Evolutionary conservation across 169 alveolate genomes (phyloP).

Genomic region (Babesia ovata): DNA sequence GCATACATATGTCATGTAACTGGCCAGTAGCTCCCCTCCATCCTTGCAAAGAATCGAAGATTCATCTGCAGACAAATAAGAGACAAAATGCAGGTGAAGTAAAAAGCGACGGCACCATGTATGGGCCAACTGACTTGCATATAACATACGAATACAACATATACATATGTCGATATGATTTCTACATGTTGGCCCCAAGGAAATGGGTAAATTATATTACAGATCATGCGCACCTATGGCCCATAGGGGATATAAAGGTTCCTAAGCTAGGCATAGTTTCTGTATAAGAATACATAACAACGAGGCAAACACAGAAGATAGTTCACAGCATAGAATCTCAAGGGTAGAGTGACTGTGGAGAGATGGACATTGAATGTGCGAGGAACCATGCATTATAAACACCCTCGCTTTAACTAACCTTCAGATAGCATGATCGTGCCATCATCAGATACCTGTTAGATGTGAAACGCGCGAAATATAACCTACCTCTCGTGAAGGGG

Average conservation of each 20-base stretch:
- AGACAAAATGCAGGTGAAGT: background rate
- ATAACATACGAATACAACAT: too few species aligned
- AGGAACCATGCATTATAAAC: background rate
- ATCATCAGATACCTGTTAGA: background rate
- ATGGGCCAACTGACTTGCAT: background rate
- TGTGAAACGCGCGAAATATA: background rate
- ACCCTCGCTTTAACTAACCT: background rate
- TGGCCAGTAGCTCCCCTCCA: constrained; percentile 16
- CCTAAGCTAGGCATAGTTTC: too few species aligned
- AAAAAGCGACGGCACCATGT: background rate
- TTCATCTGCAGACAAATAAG: constrained; percentile 3
- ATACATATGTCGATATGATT: too few species aligned
- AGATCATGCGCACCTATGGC: too few species aligned
- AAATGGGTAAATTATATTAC: too few species aligned
- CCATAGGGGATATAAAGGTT: too few species aligned
- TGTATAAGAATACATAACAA: too few species aligned
- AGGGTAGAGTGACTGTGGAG: too few species aligned
- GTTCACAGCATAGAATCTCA: too few species aligned
- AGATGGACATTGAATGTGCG: too few species aligned
- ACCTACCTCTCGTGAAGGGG: constrained; percentile 14
- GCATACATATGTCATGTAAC: constrained; percentile 51
- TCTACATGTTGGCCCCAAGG: too few species aligned
- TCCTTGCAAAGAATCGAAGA: background rate
- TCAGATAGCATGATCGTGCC: background rate
- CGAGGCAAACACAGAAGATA: too few species aligned